phyloP scores from a whole-genome alignment of 768 basidiomycete species.

The Boletus sp. region DNA sequence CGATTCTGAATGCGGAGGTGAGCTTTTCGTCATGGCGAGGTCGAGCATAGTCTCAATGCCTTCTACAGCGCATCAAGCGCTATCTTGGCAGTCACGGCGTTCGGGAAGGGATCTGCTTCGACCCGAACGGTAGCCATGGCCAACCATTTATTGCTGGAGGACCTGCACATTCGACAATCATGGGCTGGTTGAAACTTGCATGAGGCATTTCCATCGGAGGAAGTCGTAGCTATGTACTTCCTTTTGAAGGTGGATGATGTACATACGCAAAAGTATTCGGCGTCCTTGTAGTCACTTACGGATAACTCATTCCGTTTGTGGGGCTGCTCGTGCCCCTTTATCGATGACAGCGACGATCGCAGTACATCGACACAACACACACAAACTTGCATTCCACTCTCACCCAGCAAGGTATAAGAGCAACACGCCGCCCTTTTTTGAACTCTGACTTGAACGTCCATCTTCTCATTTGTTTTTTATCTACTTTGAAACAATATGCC shows the following conservation, averaged over 20 bases:
- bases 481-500: constrained; percentile 35
- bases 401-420: constrained; percentile 18
- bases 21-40: constrained; percentile 8
- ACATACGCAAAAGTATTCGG: background rate
- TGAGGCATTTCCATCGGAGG: constrained; percentile 3
- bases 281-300: background rate
- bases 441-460: constrained; percentile 20
- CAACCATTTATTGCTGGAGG: constrained; percentile 54
- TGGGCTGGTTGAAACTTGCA: constrained; percentile 55
- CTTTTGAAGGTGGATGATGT: constrained; percentile 7
- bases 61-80: constrained; percentile 58
- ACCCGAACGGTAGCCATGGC: constrained; percentile 63
- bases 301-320: too few species aligned
- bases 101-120: constrained; percentile 61
- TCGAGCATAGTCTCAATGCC: background rate
- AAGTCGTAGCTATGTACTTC: background rate
- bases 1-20: constrained; percentile 73
- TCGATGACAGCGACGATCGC: constrained; percentile 22
- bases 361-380: constrained; percentile 22
- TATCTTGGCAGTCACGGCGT: constrained; percentile 79
- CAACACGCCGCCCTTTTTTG: constrained; percentile 2
- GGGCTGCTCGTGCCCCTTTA: constrained; percentile 1
- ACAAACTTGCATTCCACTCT: constrained; percentile 20
- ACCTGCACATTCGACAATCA: constrained; percentile 52
- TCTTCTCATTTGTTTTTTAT: constrained; percentile 2